Conservation (phyloP, 1,284 basidiomycete genomes). For the Fomes fomentarius region DNA sequence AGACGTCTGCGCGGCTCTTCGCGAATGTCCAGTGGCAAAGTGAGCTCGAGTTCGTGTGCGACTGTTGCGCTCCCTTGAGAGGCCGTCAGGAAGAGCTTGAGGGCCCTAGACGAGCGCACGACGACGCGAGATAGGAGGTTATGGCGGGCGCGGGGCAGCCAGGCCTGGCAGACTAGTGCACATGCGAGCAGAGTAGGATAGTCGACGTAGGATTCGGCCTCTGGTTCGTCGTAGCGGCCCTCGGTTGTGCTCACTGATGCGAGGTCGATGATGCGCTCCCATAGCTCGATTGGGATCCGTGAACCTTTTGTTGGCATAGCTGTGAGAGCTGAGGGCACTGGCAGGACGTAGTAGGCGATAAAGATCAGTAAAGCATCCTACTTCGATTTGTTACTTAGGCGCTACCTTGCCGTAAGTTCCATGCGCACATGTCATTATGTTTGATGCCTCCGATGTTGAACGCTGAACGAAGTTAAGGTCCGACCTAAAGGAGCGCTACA, state of each 20-base stretch:
- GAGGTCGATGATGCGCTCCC: constrained; percentile 36
- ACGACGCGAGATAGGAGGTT: constrained; percentile 31
- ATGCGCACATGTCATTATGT: too few species aligned
- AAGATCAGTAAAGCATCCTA: too few species aligned
- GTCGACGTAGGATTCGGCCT: constrained; percentile 28
- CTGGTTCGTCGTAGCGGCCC: constrained; percentile 17
- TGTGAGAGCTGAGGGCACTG: background rate
- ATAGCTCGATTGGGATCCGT: constrained; percentile 33
- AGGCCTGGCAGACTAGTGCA: constrained; percentile 37
- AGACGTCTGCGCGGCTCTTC: background rate
- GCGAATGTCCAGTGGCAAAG: background rate
- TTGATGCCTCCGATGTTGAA: too few species aligned
- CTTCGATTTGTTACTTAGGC: too few species aligned
- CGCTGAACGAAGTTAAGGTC: too few species aligned
- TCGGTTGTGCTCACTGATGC: background rate
- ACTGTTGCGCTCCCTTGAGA: background rate
- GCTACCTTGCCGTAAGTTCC: too few species aligned
- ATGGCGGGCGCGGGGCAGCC: constrained; percentile 35
- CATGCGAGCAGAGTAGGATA: constrained; percentile 32
- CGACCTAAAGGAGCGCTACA: too few species aligned
- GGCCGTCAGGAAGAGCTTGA: background rate
- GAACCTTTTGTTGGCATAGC: background rate
- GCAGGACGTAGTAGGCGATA: background rate
- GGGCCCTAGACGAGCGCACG: background rate
- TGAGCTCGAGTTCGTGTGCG: background rate